Base-by-base conservation (phyloP, 75 land plant genomes). In the Sequoiadendron giganteum region DNA sequence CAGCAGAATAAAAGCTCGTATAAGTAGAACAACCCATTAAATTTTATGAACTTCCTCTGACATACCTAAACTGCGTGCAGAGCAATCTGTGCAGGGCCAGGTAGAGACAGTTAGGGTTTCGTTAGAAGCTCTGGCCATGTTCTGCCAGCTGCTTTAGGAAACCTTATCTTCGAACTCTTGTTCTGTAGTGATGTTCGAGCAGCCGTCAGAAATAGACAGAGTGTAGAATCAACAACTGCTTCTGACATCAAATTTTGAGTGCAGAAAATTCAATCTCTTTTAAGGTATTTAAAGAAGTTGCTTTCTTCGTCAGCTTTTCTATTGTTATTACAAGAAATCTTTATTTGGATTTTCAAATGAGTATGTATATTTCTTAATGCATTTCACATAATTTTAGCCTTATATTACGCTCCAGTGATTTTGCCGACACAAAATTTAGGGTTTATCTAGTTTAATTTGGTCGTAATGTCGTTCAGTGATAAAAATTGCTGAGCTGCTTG, bases 1-100 rank as follows among this genome's bases (percentile, higher is more conserved):
- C 96, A 28, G 93, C 96, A 18, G 95, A 93, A 85, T 96, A 96
- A 49, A 96, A 92, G 15, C 34, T 84, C 4, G 96, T 87, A 82
- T 93, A 96, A 42, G 89, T 89, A 38, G 87, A 42, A 65, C 97
- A 97, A 21, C 86, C 88, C n/a, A 91, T 79, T 40, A 92, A 86
- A 86, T 91, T 93, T 21, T 39, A 48, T 21, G 39, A 85, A 39
- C 9, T 39, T 13, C 18, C 25, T 21, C 21, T 81, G 81, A 87
- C 88, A 75, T 88, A 3, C 47, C 47, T 3, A 88, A 32, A 72
- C 5, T 3, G 90, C 68, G 61, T 16, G 90, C 84, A 36, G 89
- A 90, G 88, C 94, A 93, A n/a, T 84, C 82, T 28, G 92, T 85
- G 77, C 98, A 96, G 49, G 49, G 49, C 10, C 49, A 48, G 52